Evolutionary conservation across 345 rosid genomes (phyloP), one percentile per base, ranked within the genome.

Genomic region (Dimocarpus longan): DNA sequence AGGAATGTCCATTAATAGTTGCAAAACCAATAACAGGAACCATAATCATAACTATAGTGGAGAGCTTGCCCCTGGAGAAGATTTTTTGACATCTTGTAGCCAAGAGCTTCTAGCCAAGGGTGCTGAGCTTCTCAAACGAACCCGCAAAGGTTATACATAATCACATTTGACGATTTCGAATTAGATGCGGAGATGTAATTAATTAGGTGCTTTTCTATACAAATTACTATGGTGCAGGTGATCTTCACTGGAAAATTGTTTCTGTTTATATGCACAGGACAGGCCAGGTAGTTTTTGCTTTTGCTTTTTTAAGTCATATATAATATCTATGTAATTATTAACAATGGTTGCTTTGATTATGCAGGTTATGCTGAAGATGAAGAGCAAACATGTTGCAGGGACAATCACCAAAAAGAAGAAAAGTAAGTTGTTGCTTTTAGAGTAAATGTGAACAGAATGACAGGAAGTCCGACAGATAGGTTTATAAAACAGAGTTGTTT

Each of bases 191-290:
- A 39, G n/a, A 54, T 15, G 18, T 60, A 13, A 63, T 4, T n/a
- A 50, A 12, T 32, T 32, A 32, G 4, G 37, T 32, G 2, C 1
- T 19, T 71, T n/a, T 42, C 21, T 22, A 12, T 46, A 9, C 8
- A 54, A 74, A 57, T 43, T 39, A 16, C 32, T 2, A 60, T 22
- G 71, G 2, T 71, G 79, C 94, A 96, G 99, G 97, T 52, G 99
- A 94, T 72, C 93, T 96, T 80, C 99, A 94, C 80, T 96, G 97
- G 97, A 94, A 96, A 82, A 68, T 91, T 60, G 95, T 94, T 22
- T 92, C 94, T n/a, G 95, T 90, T 73, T 91, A 96, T 80, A 88
- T 92, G 59, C 90, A 92, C 80, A 82, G 86, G 85, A 48, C 84
- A 16, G 87, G 96, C 44, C 90, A 92, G 89, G 93, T 88, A 43